Evolutionary conservation across 2,329 filamentous ascomycete species (phyloP).

Genomic region (Ceratocystis destructans): DNA sequence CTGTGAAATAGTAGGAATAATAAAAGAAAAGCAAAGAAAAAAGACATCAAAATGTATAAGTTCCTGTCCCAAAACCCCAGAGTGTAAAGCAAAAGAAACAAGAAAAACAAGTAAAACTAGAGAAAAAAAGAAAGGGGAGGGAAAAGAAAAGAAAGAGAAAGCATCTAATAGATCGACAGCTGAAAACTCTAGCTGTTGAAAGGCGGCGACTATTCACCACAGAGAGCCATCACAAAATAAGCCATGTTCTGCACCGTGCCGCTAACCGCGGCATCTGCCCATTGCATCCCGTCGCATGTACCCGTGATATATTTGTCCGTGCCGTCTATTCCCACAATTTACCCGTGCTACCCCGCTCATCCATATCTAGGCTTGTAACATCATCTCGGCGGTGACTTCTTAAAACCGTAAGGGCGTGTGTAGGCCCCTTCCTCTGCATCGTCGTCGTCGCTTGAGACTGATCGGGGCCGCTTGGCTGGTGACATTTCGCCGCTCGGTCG

Average conservation of each 20-base stretch:
- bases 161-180: not conserved
- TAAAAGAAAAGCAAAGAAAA: not conserved
- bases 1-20: too few species aligned
- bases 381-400: not conserved
- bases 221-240: too few species aligned
- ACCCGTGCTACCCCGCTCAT: too few species aligned
- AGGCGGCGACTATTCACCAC: too few species aligned
- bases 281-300: too few species aligned
- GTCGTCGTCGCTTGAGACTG: conserved; percentile 19
- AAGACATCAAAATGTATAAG: not conserved
- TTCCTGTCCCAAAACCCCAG: not conserved
- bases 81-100: not conserved
- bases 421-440: not conserved
- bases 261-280: too few species aligned
- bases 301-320: too few species aligned
- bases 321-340: too few species aligned
- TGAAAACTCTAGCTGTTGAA: too few species aligned
- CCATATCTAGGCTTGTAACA: not conserved
- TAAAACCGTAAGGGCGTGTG: not conserved
- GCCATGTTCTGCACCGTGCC: too few species aligned
- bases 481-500: conserved; percentile 31
- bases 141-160: not conserved
- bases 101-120: conserved; percentile 17
- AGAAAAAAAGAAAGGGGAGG: not conserved
- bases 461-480: conserved; percentile 33